Base-by-base conservation (phyloP, 768 basidiomycete species). In the Chalciporus chontae region DNA sequence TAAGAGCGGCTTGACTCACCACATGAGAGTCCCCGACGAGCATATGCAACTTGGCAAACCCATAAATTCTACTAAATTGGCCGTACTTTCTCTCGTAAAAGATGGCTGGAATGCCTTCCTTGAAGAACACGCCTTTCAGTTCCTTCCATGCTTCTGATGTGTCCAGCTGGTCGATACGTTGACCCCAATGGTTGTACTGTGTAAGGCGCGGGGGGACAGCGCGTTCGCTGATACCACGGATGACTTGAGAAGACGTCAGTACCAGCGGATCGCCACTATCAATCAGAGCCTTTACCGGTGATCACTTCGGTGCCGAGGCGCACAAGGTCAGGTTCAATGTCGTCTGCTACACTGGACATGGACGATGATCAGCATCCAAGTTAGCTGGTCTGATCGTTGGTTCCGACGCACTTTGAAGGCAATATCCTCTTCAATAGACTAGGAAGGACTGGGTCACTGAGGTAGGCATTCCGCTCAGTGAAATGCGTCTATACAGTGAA, bases 121-220 rank as follows among this genome's bases (percentile, higher is more conserved):
- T 71, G 55, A 84, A 79, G 29, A 76, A 73, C 21, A 81, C 59
- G 0, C 75, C 78, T 64, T 87, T 88, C 55, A 90, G 71, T 17
- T 71, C 71, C 13, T 82, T 71, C 88, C 88, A 91, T 0, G 80
- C 85, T 60, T 88, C 85, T 15, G 82, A 84, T 1, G 85, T 87
- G 34, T 81, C 72, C 0, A 92, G 75, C 4, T 70, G 66, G 62
- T 91, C 87, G 8, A 88, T 69, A 10, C 82, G 78, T 41, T 65
- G 60, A 0, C 87, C 87, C 83, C 81, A 90, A 54, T 87, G 81
- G 57, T 89, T 74, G 59, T 87, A 90, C 64, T 90, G 89, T 0
- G 73, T 73, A 18, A 90, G 64, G 9, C 64, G 71, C 0, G 85
- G 83, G 17, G 77, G 77, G 3, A 66, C 60, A 1, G 77, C 70